phyloP scores from a whole-genome alignment of 2,329 filamentous ascomycete species.

The Purpureocillium lavendulum region DNA sequence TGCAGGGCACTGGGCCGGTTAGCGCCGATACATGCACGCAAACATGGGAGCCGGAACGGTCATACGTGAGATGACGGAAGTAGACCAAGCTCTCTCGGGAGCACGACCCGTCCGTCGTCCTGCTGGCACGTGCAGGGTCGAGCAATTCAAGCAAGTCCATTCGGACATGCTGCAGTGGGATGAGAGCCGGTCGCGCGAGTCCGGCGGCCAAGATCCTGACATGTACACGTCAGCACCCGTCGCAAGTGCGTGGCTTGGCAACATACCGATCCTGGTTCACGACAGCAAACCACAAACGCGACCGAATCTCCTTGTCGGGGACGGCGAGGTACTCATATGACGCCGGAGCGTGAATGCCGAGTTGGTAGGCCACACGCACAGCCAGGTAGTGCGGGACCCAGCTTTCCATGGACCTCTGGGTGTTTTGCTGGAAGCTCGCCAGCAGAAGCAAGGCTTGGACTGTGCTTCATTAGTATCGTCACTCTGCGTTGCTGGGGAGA shows the following conservation, averaged over 20 bases:
- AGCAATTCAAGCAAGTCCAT: slow-evolving; percentile 5
- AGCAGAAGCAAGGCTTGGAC: slow-evolving; percentile 23
- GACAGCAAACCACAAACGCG: slow-evolving; percentile 20
- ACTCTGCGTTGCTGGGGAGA: too few species aligned
- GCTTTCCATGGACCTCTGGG: slow-evolving; percentile 22
- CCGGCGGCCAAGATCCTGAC: slow-evolving; percentile 12
- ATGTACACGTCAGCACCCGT: background rate
- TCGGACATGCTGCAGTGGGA: slow-evolving; percentile 8
- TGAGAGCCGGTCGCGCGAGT: slow-evolving; percentile 12
- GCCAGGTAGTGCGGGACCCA: slow-evolving; percentile 20
- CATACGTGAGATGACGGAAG: slow-evolving; percentile 12
- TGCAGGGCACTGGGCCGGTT: slow-evolving; percentile 9
- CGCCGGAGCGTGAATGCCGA: slow-evolving; percentile 22
- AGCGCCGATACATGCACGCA: background rate
- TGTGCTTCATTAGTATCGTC: slow-evolving; percentile 2
- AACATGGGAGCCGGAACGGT: background rate
- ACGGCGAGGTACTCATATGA: slow-evolving; percentile 13
- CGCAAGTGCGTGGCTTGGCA: too few species aligned
- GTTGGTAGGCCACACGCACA: slow-evolving; percentile 22
- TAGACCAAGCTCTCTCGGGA: slow-evolving; percentile 7
- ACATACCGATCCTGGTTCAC: slow-evolving; percentile 19
- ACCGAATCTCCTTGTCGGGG: slow-evolving; percentile 16
- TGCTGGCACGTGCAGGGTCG: background rate
- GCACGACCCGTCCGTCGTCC: background rate
- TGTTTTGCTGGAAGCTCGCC: slow-evolving; percentile 23